Conservation (phyloP, 257 asterid species). For the Eustoma russellianum region DNA sequence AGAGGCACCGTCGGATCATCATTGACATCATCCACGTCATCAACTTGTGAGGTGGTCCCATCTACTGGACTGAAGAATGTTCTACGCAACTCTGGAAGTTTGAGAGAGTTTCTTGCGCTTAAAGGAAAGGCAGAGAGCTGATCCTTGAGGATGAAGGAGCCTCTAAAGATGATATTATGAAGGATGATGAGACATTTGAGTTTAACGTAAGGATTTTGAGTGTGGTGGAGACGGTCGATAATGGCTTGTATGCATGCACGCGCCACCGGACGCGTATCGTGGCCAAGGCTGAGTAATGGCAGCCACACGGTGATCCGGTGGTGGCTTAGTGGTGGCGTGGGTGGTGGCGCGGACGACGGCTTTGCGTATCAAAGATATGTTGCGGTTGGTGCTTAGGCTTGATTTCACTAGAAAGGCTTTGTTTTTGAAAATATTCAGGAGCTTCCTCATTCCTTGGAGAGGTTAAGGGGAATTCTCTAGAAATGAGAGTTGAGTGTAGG, state of each 20-base stretch:
- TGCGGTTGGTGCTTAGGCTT: conserved; percentile 18
- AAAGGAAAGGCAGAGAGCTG: conserved; percentile 12
- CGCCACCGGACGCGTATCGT: conserved; percentile 11
- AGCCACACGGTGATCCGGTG: conserved; percentile 21
- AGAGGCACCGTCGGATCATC: too few relatives aligned
- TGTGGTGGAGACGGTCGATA: conserved; percentile 30
- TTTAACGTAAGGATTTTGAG: conserved; percentile 21
- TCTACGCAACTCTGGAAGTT: conserved; percentile 13
- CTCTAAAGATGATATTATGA: conserved; percentile 20
- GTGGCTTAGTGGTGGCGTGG: conserved; percentile 18
- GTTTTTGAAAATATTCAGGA: conserved; percentile 27
- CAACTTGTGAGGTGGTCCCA: too few relatives aligned
- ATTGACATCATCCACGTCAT: too few relatives aligned
- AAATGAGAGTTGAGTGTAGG: too few relatives aligned
- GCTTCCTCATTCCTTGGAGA: conserved; percentile 7
- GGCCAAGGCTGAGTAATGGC: conserved; percentile 25
- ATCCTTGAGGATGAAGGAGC: conserved; percentile 19
- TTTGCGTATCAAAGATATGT: conserved; percentile 11
- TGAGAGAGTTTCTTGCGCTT: conserved; percentile 19
- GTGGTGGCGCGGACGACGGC: conserved; percentile 32
- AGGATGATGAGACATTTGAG: conserved; percentile 30
- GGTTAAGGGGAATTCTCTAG: too few relatives aligned
- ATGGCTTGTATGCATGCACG: conserved; percentile 22
- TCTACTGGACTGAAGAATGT: too few relatives aligned
- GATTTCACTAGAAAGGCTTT: conserved; percentile 31